Percentiles rank a stretch among this genome's conserved stretches.
phyloP scores from a whole-genome alignment of 352 stramenopile species.

The Phytophthora multivora region DNA sequence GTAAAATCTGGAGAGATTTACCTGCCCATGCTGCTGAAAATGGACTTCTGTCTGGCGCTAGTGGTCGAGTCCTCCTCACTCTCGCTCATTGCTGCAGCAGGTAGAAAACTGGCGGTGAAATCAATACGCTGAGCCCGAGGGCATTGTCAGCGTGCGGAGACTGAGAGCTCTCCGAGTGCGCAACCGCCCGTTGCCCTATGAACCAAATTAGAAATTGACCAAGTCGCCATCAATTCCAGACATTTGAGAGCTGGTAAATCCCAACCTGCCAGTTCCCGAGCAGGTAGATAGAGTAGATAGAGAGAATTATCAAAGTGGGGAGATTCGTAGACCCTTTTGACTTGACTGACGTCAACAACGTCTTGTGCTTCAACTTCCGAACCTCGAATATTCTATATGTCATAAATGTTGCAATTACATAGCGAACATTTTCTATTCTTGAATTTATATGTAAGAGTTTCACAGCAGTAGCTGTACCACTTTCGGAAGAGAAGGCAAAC shows the following conservation, averaged over 20 bases:
- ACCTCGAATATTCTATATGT: no score
- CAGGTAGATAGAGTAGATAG: no score
- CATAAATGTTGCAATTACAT: neutral
- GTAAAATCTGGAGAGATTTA: neutral
- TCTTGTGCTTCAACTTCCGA: conserved; percentile 9
- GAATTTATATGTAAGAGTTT: conserved; percentile 3
- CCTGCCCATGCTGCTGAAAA: conserved; percentile 56
- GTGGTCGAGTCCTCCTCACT: conserved; percentile 41
- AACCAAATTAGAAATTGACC: conserved; percentile 20
- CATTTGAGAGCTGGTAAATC: no score
- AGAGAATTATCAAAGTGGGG: no score
- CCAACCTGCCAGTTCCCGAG: no score
- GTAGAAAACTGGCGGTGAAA: neutral
- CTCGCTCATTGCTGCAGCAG: conserved; percentile 38
- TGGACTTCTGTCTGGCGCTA: conserved; percentile 44
- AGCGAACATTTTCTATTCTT: neutral
- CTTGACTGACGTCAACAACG: neutral
- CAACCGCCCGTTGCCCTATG: conserved; percentile 9
- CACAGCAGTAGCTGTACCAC: neutral
- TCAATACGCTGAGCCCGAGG: conserved; percentile 14
- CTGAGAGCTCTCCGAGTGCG: neutral
- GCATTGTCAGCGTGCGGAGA: conserved; percentile 12
- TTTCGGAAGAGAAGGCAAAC: conserved; percentile 11
- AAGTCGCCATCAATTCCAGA: no score
- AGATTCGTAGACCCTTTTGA: no score